A percentile compares a stretch with the other conserved stretches of the same genome.
These are phyloP conservation scores for Kodamaea arcana DNA, from an alignment of 1,139 yeast genomes.

Conservation along the genomic window DNA sequence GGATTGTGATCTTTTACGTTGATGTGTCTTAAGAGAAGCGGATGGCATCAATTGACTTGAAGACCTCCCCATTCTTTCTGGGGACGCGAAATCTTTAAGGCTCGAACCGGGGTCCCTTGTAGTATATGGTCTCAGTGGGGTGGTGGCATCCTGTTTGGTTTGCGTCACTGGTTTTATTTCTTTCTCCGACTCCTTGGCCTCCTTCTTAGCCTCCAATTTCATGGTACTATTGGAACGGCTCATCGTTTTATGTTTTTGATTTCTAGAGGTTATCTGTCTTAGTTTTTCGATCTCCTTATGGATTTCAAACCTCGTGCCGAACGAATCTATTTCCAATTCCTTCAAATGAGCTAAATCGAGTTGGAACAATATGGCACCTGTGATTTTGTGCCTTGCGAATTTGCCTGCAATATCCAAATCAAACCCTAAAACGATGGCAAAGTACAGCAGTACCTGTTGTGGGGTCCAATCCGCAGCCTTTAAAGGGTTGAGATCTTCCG, in stretches of 20 bases:
- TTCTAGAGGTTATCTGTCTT: slow-evolving; percentile 24
- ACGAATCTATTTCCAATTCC: slow-evolving; percentile 85
- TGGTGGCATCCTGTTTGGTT: background rate
- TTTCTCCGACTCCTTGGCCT: background rate
- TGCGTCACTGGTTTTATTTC: background rate
- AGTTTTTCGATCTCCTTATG: slow-evolving; percentile 83
- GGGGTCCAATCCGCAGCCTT: slow-evolving; percentile 76
- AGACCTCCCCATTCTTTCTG: slow-evolving; percentile 1
- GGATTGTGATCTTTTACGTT: slow-evolving; percentile 49
- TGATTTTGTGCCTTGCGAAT: slow-evolving; percentile 82
- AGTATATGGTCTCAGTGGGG: background rate
- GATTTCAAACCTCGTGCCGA: slow-evolving; percentile 92
- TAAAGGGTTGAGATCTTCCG: slow-evolving; percentile 45
- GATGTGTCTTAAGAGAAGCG: slow-evolving; percentile 23
- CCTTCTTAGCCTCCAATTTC: background rate
- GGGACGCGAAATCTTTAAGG: background rate
- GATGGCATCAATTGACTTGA: slow-evolving; percentile 15
- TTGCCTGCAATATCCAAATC: slow-evolving; percentile 69
- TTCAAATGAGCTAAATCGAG: slow-evolving; percentile 81
- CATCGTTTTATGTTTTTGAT: slow-evolving; percentile 13
- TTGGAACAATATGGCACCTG: slow-evolving; percentile 81
- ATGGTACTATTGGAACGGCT: slow-evolving; percentile 9
- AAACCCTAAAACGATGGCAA: slow-evolving; percentile 63
- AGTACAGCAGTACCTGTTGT: slow-evolving; percentile 75
- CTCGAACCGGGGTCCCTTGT: background rate